Conservation (phyloP, 805 yeast species). For the Cephaloascus albidus region DNA sequence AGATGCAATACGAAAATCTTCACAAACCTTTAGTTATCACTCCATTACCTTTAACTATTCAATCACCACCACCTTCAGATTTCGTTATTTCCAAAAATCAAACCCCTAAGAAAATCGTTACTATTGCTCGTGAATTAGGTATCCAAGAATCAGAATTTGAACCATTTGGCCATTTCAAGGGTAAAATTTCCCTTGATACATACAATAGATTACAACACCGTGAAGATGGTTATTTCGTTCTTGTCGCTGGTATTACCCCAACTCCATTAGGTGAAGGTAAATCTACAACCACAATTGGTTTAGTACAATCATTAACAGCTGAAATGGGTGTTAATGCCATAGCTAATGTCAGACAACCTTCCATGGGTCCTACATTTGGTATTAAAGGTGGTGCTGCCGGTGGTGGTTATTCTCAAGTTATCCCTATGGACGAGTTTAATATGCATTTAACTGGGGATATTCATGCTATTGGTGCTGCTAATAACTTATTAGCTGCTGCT, state of each 20-base stretch:
- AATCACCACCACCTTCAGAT: constrained; percentile 53
- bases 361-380: constrained; percentile 98
- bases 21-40: constrained; percentile 26
- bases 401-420: constrained; percentile 96
- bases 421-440: constrained; percentile 98
- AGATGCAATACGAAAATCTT: constrained; percentile 41
- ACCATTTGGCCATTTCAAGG: constrained; percentile 83
- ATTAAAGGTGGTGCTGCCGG: constrained; percentile 99
- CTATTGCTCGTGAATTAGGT: constrained; percentile 78
- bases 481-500: constrained; percentile 91
- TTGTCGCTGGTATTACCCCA: constrained; percentile 97
- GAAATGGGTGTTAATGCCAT: constrained; percentile 74
- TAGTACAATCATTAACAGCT: constrained; percentile 95
- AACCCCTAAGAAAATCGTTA: constrained; percentile 71
- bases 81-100: constrained; percentile 85
- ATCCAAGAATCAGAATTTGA: constrained; percentile 71
- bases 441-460: constrained; percentile 97
- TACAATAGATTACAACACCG: constrained; percentile 56
- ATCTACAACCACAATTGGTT: constrained; percentile 91
- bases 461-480: constrained; percentile 92
- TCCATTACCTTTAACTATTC: constrained; percentile 41
- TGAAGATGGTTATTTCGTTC: constrained; percentile 75
- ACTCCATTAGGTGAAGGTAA: constrained; percentile 98
- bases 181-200: constrained; percentile 68
- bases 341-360: constrained; percentile 96